A percentile compares a stretch with the other conserved stretches of the same genome.
phyloP scores from a whole-genome alignment of 2,329 filamentous ascomycete species.

The Escovopsis sp. region DNA sequence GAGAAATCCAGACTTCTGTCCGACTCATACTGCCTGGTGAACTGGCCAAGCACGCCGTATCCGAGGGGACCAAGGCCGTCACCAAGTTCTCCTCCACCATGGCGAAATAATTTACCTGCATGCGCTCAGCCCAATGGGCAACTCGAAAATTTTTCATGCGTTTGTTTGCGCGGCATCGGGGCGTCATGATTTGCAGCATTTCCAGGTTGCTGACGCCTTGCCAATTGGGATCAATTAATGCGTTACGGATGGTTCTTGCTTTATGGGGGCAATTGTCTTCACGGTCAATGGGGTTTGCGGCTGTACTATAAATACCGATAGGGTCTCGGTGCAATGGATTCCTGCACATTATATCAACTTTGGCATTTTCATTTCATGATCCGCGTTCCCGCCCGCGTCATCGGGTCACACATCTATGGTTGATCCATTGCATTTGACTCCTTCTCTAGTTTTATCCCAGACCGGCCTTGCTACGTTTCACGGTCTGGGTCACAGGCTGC shows the following conservation, averaged over 20 bases:
- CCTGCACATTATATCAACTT: constrained; percentile 36
- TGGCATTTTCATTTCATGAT: constrained; percentile 1
- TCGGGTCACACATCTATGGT: not conserved
- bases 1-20: constrained; percentile 98
- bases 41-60: constrained; percentile 98
- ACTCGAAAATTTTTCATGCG: constrained; percentile 31
- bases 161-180: constrained; percentile 38
- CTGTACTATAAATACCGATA: constrained; percentile 57
- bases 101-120: constrained; percentile 65
- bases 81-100: constrained; percentile 94
- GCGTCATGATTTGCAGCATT: constrained; percentile 41
- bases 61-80: constrained; percentile 98
- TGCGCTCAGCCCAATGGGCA: constrained; percentile 40
- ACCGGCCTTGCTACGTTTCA: constrained; percentile 76
- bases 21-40: constrained; percentile 96
- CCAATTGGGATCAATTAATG: constrained; percentile 49
- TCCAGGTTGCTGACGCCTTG: constrained; percentile 19
- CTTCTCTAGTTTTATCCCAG: constrained; percentile 41
- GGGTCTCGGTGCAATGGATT: constrained; percentile 47
- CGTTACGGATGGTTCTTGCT: constrained; percentile 58
- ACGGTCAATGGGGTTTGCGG: constrained; percentile 55
- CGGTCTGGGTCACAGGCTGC: constrained; percentile 69
- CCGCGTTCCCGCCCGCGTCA: no score
- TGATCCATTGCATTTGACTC: constrained; percentile 1
- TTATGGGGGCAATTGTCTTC: constrained; percentile 55